Evolutionary conservation across 345 rosid species (phyloP), one percentile per base, ranked within the genome.

Genomic region (Lagerstroemia speciosa): DNA sequence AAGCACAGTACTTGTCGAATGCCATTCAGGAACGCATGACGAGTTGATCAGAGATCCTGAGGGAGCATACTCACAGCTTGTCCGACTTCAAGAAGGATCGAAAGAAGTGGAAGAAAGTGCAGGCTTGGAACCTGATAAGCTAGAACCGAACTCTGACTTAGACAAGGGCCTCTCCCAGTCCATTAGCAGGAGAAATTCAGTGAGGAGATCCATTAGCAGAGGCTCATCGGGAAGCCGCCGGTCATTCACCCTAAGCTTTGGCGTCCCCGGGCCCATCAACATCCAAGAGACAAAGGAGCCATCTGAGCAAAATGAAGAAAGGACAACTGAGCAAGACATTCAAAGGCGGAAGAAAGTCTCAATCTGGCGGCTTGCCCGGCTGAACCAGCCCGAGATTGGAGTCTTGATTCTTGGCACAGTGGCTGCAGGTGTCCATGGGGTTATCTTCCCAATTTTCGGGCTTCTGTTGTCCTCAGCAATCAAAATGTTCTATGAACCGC

Each of bases 381-480:
- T 93, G 58, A 93, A 93, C 85, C 87, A 78, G 78, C 92, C 96
- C 16, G 97, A 90, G 79, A 26, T 80, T 61, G 87, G 86, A 17
- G 78, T 83, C 58, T 17, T 93, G 58, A 6, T 87, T 31, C 48
- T 85, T 17, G 98, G 92, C 52, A 72, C 83, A 38, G 15, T 86
- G 11, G 97, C 85, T 32, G 97, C 97, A 57, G 67, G 74, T 50
- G 34, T 79, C 46, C 89, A 93, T 37, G 98, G 98, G 37, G 60
- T 80, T 3, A 2, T 82, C 63, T 90, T 87, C 72, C 98, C 98
- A 0, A 30, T 87, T n/a, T 93, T 90, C 19, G 96, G 98, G 43
- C 80, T 88, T 65, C 67, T 90, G 68, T 79, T 90, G 52, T 90
- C 97, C 15, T 70, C 85, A 41, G 75, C 92, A 7, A 88, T 90